Evolutionary conservation across 2,329 filamentous ascomycete species (phyloP).

Genomic region (Alternaria postmessia): DNA sequence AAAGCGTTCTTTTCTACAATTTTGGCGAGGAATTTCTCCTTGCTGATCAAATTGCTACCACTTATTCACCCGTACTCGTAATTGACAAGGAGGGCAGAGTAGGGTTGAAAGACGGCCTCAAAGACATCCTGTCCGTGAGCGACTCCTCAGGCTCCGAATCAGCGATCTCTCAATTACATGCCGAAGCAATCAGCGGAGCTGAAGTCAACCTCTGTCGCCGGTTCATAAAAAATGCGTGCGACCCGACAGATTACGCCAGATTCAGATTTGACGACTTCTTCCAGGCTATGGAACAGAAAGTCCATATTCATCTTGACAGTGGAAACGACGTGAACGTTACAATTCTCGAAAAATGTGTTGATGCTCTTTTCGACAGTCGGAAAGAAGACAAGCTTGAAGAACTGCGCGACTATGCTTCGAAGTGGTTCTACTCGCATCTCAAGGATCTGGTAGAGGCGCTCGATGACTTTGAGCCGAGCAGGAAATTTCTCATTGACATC

Average conservation of each 20-base stretch:
- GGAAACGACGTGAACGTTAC: neutral
- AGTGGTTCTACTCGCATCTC: neutral
- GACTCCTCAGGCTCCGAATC: neutral
- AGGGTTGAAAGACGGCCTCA: conserved; percentile 4
- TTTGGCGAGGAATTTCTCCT: conserved; percentile 12
- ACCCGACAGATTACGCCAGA: conserved; percentile 8
- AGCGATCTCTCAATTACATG: neutral
- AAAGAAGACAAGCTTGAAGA: neutral
- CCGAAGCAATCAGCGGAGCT: neutral
- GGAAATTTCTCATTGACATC: neutral
- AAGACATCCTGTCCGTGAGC: neutral
- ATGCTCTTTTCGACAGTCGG: neutral
- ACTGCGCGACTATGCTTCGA: neutral
- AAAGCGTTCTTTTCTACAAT: conserved; percentile 20
- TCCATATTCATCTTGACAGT: conserved; percentile 9
- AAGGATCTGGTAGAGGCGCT: neutral
- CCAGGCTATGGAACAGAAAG: conserved; percentile 15
- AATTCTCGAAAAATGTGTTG: neutral
- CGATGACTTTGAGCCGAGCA: neutral
- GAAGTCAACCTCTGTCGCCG: neutral
- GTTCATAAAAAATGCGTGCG: neutral
- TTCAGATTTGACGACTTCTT: conserved; percentile 24
- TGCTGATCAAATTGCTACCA: conserved; percentile 11
- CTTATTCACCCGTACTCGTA: conserved; percentile 14
- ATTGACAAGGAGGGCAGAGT: conserved; percentile 8